A percentile compares a stretch with the other conserved stretches of the same genome.
Conservation (phyloP, 2,329 filamentous ascomycete species). For the Colletotrichum sidae region DNA sequence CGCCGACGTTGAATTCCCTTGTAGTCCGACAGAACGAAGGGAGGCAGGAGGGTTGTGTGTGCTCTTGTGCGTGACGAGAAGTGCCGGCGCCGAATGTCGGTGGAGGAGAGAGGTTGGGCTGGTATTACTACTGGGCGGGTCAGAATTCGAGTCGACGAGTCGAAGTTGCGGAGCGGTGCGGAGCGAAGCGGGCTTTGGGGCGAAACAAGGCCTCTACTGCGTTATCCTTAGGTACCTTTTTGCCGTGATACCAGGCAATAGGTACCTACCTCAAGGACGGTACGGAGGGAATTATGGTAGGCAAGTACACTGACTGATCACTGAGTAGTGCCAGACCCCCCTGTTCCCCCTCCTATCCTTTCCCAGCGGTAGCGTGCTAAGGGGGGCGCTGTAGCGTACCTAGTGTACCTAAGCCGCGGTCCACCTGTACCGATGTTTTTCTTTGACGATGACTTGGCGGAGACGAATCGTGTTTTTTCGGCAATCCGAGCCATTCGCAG, state of each 20-base stretch:
- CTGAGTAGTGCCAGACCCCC: background rate
- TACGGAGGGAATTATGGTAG: no score
- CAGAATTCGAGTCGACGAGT: constrained; percentile 33
- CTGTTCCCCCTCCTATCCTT: constrained; percentile 3
- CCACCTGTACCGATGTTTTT: no score
- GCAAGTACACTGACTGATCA: no score
- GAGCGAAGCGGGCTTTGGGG: constrained; percentile 36
- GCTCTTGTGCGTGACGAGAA: constrained; percentile 26
- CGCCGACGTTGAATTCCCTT: no score
- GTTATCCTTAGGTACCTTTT: background rate
- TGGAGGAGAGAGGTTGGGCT: constrained; percentile 37
- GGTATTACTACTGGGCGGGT: constrained; percentile 22
- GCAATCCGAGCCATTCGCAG: no score
- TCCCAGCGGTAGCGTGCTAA: background rate
- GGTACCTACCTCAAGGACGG: no score
- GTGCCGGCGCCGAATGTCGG: constrained; percentile 36
- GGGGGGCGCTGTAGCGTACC: background rate
- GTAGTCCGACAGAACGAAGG: background rate
- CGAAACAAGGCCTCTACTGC: constrained; percentile 30
- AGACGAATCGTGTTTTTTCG: no score
- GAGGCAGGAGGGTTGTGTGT: constrained; percentile 5
- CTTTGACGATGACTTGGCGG: background rate
- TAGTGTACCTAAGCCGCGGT: no score
- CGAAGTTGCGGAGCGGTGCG: constrained; percentile 36
- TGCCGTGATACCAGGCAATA: no score